phyloP scores from a whole-genome alignment of 2,329 filamentous ascomycete genomes.

The Arthrobotrys megalospora region DNA sequence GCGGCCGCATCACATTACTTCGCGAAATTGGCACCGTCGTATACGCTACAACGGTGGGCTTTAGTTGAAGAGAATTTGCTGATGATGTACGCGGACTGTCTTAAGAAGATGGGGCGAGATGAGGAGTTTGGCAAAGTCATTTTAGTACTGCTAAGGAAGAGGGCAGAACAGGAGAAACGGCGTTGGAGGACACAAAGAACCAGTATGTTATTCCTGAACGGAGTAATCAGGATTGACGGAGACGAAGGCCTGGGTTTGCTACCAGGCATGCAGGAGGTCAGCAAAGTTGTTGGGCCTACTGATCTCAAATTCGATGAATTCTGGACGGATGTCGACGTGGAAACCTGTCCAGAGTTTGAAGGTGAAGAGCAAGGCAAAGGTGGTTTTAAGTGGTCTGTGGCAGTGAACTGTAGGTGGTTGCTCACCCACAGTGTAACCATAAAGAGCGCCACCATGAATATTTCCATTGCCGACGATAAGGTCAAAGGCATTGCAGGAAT shows the following conservation, averaged over 20 bases:
- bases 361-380: constrained; percentile 73
- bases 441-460: constrained; percentile 76
- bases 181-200: constrained; percentile 67
- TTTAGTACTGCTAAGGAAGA: constrained; percentile 80
- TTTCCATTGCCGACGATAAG: constrained; percentile 69
- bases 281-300: constrained; percentile 70
- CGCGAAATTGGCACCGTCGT: constrained; percentile 82
- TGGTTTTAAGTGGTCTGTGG: constrained; percentile 76
- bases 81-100: constrained; percentile 85
- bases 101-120: constrained; percentile 81
- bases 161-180: constrained; percentile 73
- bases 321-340: constrained; percentile 79
- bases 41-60: constrained; percentile 83
- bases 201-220: constrained; percentile 53
- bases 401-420: constrained; percentile 79
- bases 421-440: constrained; percentile 79
- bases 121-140: constrained; percentile 85
- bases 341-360: constrained; percentile 78
- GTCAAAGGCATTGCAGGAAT: constrained; percentile 68
- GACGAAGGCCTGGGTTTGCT: constrained; percentile 48
- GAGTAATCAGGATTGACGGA: constrained; percentile 46
- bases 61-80: constrained; percentile 86
- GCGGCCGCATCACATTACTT: constrained; percentile 82
- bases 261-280: constrained; percentile 73
- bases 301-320: constrained; percentile 74